Percentiles rank a stretch among this genome's conserved stretches.
Conservation (phyloP, 352 stramenopile genomes). For the Stramenopiles sp. region DNA sequence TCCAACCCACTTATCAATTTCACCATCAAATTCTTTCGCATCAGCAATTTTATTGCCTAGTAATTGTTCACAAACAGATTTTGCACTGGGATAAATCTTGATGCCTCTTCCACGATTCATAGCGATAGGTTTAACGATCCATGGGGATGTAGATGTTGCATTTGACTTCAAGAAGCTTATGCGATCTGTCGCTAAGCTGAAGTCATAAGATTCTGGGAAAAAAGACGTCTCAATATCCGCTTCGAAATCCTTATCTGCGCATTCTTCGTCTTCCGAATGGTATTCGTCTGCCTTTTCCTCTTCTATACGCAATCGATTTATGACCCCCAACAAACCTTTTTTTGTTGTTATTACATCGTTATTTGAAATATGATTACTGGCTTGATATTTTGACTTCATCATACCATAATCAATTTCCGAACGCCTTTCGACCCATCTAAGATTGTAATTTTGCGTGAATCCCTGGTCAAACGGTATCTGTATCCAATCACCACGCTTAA, state of each 20-base stretch:
- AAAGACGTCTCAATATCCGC: neutral
- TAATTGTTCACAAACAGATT: neutral
- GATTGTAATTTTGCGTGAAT: constrained; percentile 16
- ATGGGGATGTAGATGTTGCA: neutral
- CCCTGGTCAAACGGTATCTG: constrained; percentile 23
- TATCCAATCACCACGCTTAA: constrained; percentile 18
- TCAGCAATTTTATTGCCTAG: neutral
- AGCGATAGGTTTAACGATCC: constrained; percentile 25
- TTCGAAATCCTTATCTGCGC: too few species aligned
- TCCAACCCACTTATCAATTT: neutral
- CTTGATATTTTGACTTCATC: constrained; percentile 15
- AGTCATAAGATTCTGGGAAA: neutral
- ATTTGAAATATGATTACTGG: constrained; percentile 25
- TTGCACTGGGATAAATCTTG: neutral
- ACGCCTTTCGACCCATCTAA: constrained; percentile 26
- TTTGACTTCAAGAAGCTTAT: neutral
- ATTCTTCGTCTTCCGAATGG: too few species aligned
- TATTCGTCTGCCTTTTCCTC: too few species aligned
- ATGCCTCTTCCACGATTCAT: constrained; percentile 23
- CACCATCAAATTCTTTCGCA: neutral
- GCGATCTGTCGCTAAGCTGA: neutral
- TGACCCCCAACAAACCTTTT: constrained; percentile 15
- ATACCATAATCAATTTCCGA: constrained; percentile 21
- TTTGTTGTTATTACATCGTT: constrained; percentile 26
- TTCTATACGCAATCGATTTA: neutral